phyloP scores from a whole-genome alignment of 73 alveolate species.

The Tetrahymena thermophila region DNA sequence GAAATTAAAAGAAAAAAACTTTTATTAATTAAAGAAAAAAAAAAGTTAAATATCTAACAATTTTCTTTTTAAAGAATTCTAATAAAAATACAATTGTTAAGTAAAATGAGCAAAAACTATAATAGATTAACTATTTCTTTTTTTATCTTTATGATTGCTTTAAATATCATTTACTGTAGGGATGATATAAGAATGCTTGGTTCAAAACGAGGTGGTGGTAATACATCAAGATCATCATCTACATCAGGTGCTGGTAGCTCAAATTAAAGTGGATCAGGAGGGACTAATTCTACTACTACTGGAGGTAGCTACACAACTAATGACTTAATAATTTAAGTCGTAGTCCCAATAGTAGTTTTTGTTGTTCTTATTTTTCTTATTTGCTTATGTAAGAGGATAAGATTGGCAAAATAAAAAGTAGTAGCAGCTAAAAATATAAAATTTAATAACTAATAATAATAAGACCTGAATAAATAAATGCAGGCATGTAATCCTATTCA shows the following conservation, averaged over 20 bases:
- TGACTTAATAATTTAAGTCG: no score
- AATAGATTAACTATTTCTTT: no score
- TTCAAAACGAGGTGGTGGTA: neutral
- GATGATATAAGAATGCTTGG: neutral
- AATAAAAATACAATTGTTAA: no score
- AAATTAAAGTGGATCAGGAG: neutral
- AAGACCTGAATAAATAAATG: neutral
- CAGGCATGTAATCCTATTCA: neutral
- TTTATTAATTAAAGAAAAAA: no score
- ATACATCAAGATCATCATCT: neutral
- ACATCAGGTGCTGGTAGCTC: neutral
- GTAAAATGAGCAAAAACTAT: neutral
- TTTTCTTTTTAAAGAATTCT: neutral
- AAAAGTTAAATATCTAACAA: no score
- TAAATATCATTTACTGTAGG: neutral
- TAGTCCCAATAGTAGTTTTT: neutral
- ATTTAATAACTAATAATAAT: no score
- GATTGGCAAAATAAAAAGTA: neutral
- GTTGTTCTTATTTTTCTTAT: neutral
- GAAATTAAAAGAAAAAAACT: neutral
- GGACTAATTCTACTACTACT: neutral
- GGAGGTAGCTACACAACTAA: neutral
- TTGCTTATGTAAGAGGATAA: neutral
- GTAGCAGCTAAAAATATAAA: no score
- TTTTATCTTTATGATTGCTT: neutral